A percentile compares a stretch with the other conserved stretches of the same genome.
phyloP scores from a whole-genome alignment of 148 eudicot genomes.

The Dianthus caryophyllus region DNA sequence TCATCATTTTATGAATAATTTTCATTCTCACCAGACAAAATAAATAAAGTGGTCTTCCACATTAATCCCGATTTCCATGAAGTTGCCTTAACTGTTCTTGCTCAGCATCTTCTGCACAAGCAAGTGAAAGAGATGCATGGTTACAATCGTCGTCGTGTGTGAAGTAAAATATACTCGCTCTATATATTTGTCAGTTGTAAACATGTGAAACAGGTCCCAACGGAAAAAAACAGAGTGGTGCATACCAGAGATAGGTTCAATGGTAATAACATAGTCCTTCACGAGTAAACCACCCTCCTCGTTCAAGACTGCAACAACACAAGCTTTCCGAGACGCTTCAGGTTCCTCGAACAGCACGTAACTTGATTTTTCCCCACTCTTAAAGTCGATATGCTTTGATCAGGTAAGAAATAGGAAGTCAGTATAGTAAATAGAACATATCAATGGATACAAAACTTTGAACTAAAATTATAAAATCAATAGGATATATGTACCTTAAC shows the following conservation, averaged over 20 bases:
- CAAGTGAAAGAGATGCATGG: conserved; percentile 6
- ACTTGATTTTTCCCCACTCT: conserved; percentile 64
- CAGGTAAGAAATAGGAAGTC: not conserved
- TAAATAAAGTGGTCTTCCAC: not conserved
- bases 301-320: conserved; percentile 76
- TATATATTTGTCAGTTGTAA: too few species aligned
- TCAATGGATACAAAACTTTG: conserved; percentile 4
- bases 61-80: conserved; percentile 39
- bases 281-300: conserved; percentile 78
- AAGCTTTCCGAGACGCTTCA: conserved; percentile 65
- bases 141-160: too few species aligned
- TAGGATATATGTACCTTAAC: conserved; percentile 52
- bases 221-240: not conserved
- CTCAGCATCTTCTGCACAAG: conserved; percentile 72
- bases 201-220: not conserved
- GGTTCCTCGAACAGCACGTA: conserved; percentile 74
- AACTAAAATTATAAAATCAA: too few species aligned
- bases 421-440: conserved; percentile 8
- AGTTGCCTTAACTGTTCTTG: conserved; percentile 75
- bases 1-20: too few species aligned
- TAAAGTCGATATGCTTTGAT: conserved; percentile 66
- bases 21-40: conserved; percentile 7
- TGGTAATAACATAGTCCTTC: conserved; percentile 58
- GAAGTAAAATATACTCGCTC: too few species aligned
- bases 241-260: conserved; percentile 78